phyloP scores from a whole-genome alignment of 2,329 filamentous ascomycete genomes.

The Stemphylium lycopersici region DNA sequence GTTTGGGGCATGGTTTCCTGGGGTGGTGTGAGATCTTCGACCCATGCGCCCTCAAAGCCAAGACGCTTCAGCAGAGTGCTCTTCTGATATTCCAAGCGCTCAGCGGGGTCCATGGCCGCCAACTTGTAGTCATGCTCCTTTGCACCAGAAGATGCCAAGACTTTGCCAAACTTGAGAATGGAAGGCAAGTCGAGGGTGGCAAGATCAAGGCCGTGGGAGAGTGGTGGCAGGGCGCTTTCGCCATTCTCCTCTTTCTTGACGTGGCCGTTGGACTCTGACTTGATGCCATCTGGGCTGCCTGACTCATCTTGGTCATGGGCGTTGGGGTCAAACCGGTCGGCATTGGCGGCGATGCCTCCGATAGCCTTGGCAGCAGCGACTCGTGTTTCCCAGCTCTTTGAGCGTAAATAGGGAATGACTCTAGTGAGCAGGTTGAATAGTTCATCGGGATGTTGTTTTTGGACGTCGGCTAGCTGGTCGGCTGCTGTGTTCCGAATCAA shows the following conservation, averaged over 20 bases:
- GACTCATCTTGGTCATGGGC: constrained; percentile 65
- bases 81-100: constrained; percentile 84
- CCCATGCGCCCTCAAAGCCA: constrained; percentile 81
- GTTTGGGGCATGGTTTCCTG: constrained; percentile 61
- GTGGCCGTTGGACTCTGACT: constrained; percentile 48
- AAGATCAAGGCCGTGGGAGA: constrained; percentile 72
- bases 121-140: constrained; percentile 84
- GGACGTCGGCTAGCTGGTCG: constrained; percentile 94
- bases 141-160: constrained; percentile 80
- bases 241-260: constrained; percentile 61
- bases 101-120: constrained; percentile 78
- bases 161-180: constrained; percentile 82
- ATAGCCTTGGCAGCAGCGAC: constrained; percentile 93
- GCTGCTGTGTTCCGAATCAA: constrained; percentile 97
- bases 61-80: constrained; percentile 83
- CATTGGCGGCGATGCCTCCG: constrained; percentile 90
- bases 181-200: constrained; percentile 76
- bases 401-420: constrained; percentile 92
- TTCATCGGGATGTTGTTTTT: constrained; percentile 97
- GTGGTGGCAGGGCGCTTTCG: constrained; percentile 45
- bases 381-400: constrained; percentile 96
- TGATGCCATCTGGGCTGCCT: constrained; percentile 62
- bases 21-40: constrained; percentile 80
- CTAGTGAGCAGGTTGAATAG: constrained; percentile 92
- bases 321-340: constrained; percentile 87